Base-by-base conservation (phyloP, 352 stramenopile species). In the Halophytophthora batemanensis region DNA sequence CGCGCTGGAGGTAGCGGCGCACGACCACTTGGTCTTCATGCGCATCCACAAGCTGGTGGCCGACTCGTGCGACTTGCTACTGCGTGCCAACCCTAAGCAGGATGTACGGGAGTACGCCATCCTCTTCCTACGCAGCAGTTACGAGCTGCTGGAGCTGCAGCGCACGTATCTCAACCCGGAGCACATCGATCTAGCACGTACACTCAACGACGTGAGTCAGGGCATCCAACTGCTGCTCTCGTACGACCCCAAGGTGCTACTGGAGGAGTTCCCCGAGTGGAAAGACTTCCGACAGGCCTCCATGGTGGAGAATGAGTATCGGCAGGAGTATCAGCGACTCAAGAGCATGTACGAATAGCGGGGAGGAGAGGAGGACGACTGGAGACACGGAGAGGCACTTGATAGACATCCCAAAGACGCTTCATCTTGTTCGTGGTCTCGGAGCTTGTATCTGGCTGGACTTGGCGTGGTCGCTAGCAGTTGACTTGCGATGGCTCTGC, bases 101-200 rank as follows among this genome's bases (percentile, higher is more conserved):
- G 70, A 81, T 47, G 76, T 91, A n/a, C 74, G 79, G 33, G 85
- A 92, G 69, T 85, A 94, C 58, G 85, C 87, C 45, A 86, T 90
- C 39, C 70, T 94, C 14, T 97, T 96, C 47, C 41, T 97, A 37
- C 80, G 82, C 25, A 94, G 82, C 50, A 93, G 75, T 52, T 82
- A 86, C 49, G 75, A 91, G 53, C 67, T 98, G 47, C 70, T 97
- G 3, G 78, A 95, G 66, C 70, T 97, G n/a, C 90, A 98, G 66
- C 66, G 72, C 15, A 54, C 58, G 39, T 83, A 87, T 34, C 55
- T 96, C 29, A 91, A 95, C 59, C 52, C 71, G 17, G 85, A 96
- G 58, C 91, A 98, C 59, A 92, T 96, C 45, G 87, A 97, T 59
- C 65, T 98, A 14, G 93, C 86, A 33, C 70, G 85, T 40, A 97